Evolutionary conservation across 345 rosid genomes (phyloP).

Genomic region (Raphanus raphanistrum): DNA sequence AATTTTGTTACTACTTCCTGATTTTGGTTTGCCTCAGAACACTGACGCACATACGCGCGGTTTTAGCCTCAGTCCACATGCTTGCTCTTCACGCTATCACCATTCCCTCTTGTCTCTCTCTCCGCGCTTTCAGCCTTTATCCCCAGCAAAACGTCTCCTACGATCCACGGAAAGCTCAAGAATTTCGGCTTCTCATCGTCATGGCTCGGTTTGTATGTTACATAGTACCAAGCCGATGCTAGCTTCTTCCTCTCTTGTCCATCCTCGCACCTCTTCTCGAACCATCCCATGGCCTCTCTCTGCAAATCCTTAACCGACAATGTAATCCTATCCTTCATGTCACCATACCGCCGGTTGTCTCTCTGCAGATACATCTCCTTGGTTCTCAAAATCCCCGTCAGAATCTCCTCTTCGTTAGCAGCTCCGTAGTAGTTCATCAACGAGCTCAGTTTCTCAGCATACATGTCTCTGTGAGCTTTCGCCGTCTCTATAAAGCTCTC

Average conservation of each 20-base stretch:
- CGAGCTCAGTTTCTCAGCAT: slow-evolving; percentile 57
- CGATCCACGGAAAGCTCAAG: slow-evolving; percentile 87
- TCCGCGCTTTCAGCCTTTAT: slow-evolving; percentile 48
- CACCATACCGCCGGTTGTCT: slow-evolving; percentile 74
- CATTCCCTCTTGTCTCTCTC: background rate
- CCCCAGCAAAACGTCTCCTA: slow-evolving; percentile 57
- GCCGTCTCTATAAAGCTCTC: slow-evolving; percentile 54
- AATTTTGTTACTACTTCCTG: too few relatives aligned
- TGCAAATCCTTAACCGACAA: slow-evolving; percentile 55
- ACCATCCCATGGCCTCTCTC: slow-evolving; percentile 69
- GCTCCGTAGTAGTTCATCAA: slow-evolving; percentile 70
- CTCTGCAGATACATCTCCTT: slow-evolving; percentile 62
- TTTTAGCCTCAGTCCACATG: background rate
- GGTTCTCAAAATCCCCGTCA: slow-evolving; percentile 71
- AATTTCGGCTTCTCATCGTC: slow-evolving; percentile 39
- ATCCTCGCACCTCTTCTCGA: slow-evolving; percentile 52
- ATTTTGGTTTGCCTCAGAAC: background rate
- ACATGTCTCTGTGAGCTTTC: slow-evolving; percentile 50
- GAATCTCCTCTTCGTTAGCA: slow-evolving; percentile 75
- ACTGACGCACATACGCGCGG: background rate
- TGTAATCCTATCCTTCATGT: slow-evolving; percentile 72
- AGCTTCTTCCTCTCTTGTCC: slow-evolving; percentile 43
- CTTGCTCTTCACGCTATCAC: background rate
- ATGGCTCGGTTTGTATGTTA: slow-evolving; percentile 60
- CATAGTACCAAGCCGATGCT: slow-evolving; percentile 94